Evolutionary conservation across 345 rosid genomes (phyloP).

Genomic region (Salix caprea): DNA sequence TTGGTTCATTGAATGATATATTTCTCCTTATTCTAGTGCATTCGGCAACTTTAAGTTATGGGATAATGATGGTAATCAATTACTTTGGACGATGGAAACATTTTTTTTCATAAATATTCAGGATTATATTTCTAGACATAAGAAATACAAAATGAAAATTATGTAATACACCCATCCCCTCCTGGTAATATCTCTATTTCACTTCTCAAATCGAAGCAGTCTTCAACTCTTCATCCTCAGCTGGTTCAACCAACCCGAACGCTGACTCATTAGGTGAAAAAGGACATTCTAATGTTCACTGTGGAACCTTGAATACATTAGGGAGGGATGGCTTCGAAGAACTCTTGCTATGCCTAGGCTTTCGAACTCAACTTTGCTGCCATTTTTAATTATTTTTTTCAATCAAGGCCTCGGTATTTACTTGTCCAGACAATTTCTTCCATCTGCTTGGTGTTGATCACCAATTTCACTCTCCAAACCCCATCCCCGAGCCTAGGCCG

Average conservation of each 20-base stretch:
- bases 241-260: not conserved
- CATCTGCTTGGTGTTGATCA: conserved; percentile 51
- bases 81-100: not conserved
- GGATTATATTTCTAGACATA: too few relatives aligned
- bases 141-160: too few relatives aligned
- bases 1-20: too few relatives aligned
- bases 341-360: conserved; percentile 22
- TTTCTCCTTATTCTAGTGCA: too few relatives aligned
- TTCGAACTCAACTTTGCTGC: conserved; percentile 40
- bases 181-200: not conserved
- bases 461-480: conserved; percentile 69
- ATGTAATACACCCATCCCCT: too few relatives aligned
- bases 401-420: conserved; percentile 58
- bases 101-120: too few relatives aligned
- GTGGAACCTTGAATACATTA: conserved; percentile 20
- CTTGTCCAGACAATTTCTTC: conserved; percentile 69
- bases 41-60: not conserved
- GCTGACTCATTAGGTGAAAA: too few relatives aligned
- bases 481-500: conserved; percentile 54
- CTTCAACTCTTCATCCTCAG: not conserved
- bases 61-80: not conserved
- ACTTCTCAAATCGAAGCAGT: not conserved
- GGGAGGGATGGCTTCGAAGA: conserved; percentile 25
- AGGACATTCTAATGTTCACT: not conserved
- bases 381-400: conserved; percentile 51